Evolutionary conservation across 768 basidiomycete species (phyloP).

Genomic region (Boletellus emodensis): DNA sequence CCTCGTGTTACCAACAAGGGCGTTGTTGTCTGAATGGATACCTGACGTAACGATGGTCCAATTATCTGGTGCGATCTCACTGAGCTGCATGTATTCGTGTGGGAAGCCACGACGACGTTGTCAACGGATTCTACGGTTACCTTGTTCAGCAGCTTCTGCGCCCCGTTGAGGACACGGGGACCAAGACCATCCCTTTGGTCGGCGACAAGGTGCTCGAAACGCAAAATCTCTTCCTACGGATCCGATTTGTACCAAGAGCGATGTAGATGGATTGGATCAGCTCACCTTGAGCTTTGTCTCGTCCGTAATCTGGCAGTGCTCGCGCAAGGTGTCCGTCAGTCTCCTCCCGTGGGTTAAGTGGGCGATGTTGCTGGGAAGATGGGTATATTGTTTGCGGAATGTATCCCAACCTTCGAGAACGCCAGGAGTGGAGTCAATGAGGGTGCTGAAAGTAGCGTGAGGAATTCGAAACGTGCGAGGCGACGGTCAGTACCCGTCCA

Average conservation of each 20-base stretch:
- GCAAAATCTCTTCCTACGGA: constrained; percentile 57
- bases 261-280: background rate
- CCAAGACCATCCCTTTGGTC: constrained; percentile 40
- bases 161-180: constrained; percentile 65
- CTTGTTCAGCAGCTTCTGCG: constrained; percentile 48
- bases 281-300: constrained; percentile 54
- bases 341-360: constrained; percentile 74
- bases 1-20: background rate
- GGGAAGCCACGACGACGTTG: background rate
- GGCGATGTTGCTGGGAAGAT: constrained; percentile 47
- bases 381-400: constrained; percentile 58
- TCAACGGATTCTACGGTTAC: constrained; percentile 30
- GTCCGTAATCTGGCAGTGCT: constrained; percentile 61
- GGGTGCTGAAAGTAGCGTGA: constrained; percentile 44
- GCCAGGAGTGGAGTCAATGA: constrained; percentile 81
- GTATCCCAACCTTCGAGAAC: constrained; percentile 74
- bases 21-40: constrained; percentile 1
- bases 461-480: background rate
- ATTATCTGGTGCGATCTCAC: constrained; percentile 21
- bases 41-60: constrained; percentile 91
- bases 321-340: constrained; percentile 68
- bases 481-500: constrained; percentile 53
- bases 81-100: constrained; percentile 16
- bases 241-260: background rate
- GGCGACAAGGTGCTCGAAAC: constrained; percentile 77